Evolutionary conservation across 192 early-diverging fungal species (phyloP).

Genomic region (Coemansia erecta): DNA sequence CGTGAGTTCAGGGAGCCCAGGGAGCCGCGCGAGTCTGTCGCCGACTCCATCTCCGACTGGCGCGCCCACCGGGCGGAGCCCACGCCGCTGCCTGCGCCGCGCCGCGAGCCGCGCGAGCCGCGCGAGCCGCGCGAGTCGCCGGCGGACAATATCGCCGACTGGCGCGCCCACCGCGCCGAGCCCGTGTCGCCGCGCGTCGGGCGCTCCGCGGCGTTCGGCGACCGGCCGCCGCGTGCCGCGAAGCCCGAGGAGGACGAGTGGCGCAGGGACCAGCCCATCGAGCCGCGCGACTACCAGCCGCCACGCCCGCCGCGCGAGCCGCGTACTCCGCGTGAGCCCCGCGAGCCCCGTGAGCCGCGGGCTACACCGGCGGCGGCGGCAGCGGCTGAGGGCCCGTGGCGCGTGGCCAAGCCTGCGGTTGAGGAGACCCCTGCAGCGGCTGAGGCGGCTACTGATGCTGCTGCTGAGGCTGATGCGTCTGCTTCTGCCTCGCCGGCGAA

Average conservation of each 20-base stretch:
- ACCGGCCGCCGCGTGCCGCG: no score
- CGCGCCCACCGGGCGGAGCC: constrained; percentile 3
- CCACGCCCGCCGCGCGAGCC: constrained; percentile 14
- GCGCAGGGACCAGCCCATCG: constrained; percentile 5
- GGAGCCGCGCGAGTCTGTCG: constrained; percentile 10
- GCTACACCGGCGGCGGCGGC: constrained; percentile 14
- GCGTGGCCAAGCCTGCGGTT: constrained; percentile 3
- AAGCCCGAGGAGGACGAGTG: neutral
- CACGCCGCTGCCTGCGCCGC: constrained; percentile 14
- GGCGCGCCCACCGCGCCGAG: no score
- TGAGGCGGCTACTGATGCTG: constrained; percentile 1
- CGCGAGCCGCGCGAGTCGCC: constrained; percentile 1
- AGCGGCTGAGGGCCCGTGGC: constrained; percentile 1
- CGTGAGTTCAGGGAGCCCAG: constrained; percentile 8
- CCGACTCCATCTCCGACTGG: constrained; percentile 1
- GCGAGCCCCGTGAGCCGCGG: constrained; percentile 10
- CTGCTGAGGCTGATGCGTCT: neutral
- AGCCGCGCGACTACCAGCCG: constrained; percentile 16
- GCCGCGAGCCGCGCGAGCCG: constrained; percentile 10
- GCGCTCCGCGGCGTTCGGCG: no score
- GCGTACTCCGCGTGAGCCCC: constrained; percentile 25
- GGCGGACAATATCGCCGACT: no score
- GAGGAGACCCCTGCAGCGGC: neutral
- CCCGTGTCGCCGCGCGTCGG: no score
- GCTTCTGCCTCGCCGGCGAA: no score